Conservation (phyloP, 2,329 filamentous ascomycete genomes). For the Fusarium fracticaudum region DNA sequence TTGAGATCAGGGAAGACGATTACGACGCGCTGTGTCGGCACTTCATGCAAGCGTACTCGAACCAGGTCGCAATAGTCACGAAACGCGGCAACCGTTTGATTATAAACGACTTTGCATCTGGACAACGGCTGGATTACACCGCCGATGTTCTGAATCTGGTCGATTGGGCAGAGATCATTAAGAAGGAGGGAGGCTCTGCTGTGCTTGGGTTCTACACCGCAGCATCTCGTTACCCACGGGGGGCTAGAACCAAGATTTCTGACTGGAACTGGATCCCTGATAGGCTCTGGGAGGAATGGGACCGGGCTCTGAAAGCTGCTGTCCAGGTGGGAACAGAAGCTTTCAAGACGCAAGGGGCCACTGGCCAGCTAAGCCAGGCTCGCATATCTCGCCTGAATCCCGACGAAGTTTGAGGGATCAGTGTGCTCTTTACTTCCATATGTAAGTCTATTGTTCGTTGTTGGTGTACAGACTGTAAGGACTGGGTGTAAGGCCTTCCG, state of each 20-base stretch:
- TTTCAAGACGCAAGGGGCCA: background rate
- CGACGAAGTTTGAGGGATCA: background rate
- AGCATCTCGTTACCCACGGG: background rate
- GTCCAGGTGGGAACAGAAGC: background rate
- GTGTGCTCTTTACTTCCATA: accelerated
- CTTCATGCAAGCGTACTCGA: background rate
- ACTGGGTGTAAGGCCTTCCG: background rate
- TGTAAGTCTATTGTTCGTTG: background rate
- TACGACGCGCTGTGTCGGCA: background rate
- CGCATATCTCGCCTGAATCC: background rate
- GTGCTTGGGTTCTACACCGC: background rate
- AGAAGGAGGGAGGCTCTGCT: background rate
- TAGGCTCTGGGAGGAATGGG: background rate
- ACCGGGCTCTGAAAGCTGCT: background rate
- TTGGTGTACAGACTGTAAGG: no score
- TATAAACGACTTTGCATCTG: background rate
- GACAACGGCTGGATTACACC: background rate
- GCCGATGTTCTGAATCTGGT: background rate
- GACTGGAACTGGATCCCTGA: background rate
- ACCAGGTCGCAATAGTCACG: background rate
- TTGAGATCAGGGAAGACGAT: background rate
- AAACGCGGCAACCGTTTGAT: background rate
- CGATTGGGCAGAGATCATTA: background rate
- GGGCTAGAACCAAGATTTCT: background rate
- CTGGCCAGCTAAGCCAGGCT: background rate